These are phyloP conservation scores for Lactuca sativa DNA, from an alignment of 129 eudicot species.

Conservation along the genomic window DNA sequence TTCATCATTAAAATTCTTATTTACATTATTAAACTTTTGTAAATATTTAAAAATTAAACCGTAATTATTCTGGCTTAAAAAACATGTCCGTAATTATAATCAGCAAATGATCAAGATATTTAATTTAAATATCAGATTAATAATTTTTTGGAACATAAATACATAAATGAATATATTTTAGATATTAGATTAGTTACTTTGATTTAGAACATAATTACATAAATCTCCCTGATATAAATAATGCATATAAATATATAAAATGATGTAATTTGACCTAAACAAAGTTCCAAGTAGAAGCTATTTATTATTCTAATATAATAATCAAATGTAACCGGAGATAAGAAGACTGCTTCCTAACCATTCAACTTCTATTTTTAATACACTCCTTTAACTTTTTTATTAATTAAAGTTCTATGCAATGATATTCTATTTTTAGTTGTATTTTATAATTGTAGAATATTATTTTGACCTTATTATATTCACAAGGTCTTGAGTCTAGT, in stretches of 20 bases:
- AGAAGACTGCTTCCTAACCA: not conserved
- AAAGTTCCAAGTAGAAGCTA: not conserved
- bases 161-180: not conserved
- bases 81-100: too few species aligned
- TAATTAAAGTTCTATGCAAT: not conserved
- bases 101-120: not conserved
- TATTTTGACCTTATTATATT: too few species aligned
- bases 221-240: too few species aligned
- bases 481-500: too few species aligned
- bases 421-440: not conserved
- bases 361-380: not conserved
- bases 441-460: too few species aligned
- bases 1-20: not conserved
- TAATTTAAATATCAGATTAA: too few species aligned
- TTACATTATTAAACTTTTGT: not conserved
- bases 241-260: too few species aligned
- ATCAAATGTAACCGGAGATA: not conserved
- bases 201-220: too few species aligned
- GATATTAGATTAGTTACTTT: too few species aligned
- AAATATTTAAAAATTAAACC: not conserved
- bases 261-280: not conserved
- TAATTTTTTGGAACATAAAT: not conserved
- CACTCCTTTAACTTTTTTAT: conserved; percentile 6
- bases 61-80: not conserved
- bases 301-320: too few species aligned